A percentile compares a stretch with the other conserved stretches of the same genome.
Conservation (phyloP, 2,329 filamentous ascomycete species). For the Paecilomyces sp. region DNA sequence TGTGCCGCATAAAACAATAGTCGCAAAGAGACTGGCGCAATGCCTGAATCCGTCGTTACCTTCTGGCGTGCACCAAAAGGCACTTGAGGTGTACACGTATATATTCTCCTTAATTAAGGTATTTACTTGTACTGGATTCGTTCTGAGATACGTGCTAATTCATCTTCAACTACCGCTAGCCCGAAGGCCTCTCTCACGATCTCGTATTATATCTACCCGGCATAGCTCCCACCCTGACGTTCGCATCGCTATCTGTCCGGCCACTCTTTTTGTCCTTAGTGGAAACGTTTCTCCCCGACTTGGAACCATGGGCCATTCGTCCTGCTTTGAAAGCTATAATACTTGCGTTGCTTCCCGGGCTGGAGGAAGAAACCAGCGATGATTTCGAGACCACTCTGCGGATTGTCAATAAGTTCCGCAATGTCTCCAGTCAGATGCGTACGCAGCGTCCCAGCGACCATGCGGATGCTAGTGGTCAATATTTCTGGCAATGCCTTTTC, state of each 20-base stretch:
- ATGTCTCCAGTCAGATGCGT: conserved; percentile 48
- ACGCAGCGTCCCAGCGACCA: conserved; percentile 44
- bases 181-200: conserved; percentile 71
- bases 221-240: conserved; percentile 80
- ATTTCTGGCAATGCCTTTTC: conserved; percentile 98
- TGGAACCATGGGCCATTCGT: conserved; percentile 65
- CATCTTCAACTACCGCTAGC: conserved; percentile 24
- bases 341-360: conserved; percentile 76
- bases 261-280: conserved; percentile 78
- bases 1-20: conserved; percentile 72
- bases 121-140: conserved; percentile 15
- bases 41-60: conserved; percentile 89
- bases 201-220: conserved; percentile 85
- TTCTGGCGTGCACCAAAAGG: conserved; percentile 95
- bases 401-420: conserved; percentile 71
- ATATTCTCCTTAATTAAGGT: conserved; percentile 81
- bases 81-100: conserved; percentile 85
- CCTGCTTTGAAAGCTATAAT: conserved; percentile 88
- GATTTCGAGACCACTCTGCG: conserved; percentile 86
- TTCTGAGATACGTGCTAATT: conserved; percentile 6
- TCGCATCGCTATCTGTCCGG: conserved; percentile 86
- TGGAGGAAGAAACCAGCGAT: conserved; percentile 95
- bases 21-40: conserved; percentile 89
- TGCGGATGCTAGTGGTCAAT: conserved; percentile 61
- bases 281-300: conserved; percentile 67